A percentile compares a stretch with the other conserved stretches of the same genome.
Conservation (phyloP, 768 basidiomycete genomes). For the Candolleomyces efflorescens region DNA sequence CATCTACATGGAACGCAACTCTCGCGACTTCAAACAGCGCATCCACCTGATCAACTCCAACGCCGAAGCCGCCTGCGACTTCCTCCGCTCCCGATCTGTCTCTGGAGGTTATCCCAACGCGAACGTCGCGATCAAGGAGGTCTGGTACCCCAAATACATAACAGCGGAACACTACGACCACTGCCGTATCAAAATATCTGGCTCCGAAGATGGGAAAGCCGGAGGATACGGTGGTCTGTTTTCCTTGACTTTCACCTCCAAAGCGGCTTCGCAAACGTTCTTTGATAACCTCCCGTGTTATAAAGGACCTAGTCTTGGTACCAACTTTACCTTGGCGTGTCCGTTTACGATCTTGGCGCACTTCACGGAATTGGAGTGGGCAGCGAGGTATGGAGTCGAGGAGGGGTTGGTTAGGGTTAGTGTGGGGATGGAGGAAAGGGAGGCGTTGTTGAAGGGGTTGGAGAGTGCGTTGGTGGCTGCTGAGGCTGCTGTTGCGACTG, state of each 20-base stretch:
- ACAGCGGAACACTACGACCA: slow-evolving; percentile 67
- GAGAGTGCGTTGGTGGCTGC: slow-evolving; percentile 68
- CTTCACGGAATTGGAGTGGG: slow-evolving; percentile 89
- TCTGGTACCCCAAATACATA: slow-evolving; percentile 87
- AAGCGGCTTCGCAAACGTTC: slow-evolving; percentile 68
- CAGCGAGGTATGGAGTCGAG: slow-evolving; percentile 82
- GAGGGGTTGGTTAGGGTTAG: slow-evolving; percentile 79
- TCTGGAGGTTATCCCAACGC: slow-evolving; percentile 31
- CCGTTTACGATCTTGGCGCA: slow-evolving; percentile 94
- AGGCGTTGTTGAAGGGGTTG: slow-evolving; percentile 54
- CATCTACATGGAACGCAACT: slow-evolving; percentile 97
- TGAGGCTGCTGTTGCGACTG: slow-evolving; percentile 33
- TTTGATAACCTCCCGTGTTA: slow-evolving; percentile 78
- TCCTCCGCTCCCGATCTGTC: slow-evolving; percentile 58
- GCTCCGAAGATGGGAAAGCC: slow-evolving; percentile 26
- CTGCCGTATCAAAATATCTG: slow-evolving; percentile 49
- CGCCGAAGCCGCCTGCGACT: slow-evolving; percentile 77
- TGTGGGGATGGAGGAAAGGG: slow-evolving; percentile 82
- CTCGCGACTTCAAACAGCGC: slow-evolving; percentile 82
- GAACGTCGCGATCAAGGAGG: slow-evolving; percentile 63
- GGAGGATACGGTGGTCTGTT: slow-evolving; percentile 86
- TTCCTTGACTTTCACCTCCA: slow-evolving; percentile 76
- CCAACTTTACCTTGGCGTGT: slow-evolving; percentile 93
- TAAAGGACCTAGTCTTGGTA: slow-evolving; percentile 91
- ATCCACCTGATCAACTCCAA: slow-evolving; percentile 76